Evolutionary conservation across 305 asterid species (phyloP), one percentile per base, ranked within the genome.

Genomic region (Lippia alba): DNA sequence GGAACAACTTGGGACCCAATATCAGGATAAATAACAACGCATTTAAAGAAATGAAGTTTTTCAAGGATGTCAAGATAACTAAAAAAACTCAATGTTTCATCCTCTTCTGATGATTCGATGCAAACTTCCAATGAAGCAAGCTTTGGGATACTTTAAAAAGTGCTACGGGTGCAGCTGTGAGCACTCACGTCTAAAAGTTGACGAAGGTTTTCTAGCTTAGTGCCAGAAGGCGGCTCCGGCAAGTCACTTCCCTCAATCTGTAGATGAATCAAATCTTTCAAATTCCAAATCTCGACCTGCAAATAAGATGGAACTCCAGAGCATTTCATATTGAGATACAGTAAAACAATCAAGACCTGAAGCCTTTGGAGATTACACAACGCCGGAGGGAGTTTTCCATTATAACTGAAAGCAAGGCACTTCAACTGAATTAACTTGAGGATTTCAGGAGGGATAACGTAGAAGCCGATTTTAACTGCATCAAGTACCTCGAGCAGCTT

Each of bases 181-280:
- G 49, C n/a, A 9, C 45, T 18, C 7, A 75, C 67, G 30, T 34
- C 53, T 11, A 55, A 56, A 8, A 75, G 70, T n/a, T 61, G 48
- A 19, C 32, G 5, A 4, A 77, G 78, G 50, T 67, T 24, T 24
- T 17, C 44, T 0, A 77, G 6, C 12, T 2, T 50, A 1, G 11
- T 11, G 4, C 4, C n/a, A 9, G 7, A 5, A 9, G 16, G n/a
- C 16, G 65, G 45, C 36, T 10, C 32, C 2, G 69, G 72, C 45
- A 44, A 44, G 49, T 12, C 9, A 44, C 49, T 5, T 44, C 49
- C 49, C 49, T 8, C 12, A 12, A 44, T 11, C 12, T 44, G 49
- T 8, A 44, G 49, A 44, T 44, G 49, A 8, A 8, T 44, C 49
- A 44, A 44, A 7, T 44, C 12, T 44, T 44, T 8, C 12, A 44